phyloP scores from a whole-genome alignment of 164 flowering plant genomes.

The Annona cherimola region DNA sequence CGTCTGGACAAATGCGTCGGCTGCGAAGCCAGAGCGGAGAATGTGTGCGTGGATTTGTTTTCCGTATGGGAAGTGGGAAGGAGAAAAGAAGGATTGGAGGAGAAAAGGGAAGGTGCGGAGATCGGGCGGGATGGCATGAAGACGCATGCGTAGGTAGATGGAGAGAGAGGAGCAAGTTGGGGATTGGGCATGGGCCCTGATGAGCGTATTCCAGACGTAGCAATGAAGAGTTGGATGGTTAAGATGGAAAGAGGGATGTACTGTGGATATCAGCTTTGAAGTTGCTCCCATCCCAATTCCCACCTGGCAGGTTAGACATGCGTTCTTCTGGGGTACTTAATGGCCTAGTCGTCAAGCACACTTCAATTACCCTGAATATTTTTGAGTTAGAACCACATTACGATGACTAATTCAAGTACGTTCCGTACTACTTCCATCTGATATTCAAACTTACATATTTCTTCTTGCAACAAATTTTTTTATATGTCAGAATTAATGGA shows the following conservation, averaged over 20 bases:
- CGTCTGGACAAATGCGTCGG: slow-evolving; percentile 23
- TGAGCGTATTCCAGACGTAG: slow-evolving; percentile 33
- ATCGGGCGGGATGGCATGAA: slow-evolving; percentile 27
- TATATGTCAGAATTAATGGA: no score
- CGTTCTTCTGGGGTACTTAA: background rate
- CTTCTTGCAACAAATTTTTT: no score
- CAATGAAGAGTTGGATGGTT: slow-evolving; percentile 23
- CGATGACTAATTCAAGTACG: no score
- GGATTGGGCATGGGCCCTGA: slow-evolving; percentile 19
- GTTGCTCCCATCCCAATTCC: slow-evolving; percentile 9
- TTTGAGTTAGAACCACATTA: no score
- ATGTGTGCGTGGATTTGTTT: slow-evolving; percentile 18
- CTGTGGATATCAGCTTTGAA: slow-evolving; percentile 17
- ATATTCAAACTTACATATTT: no score
- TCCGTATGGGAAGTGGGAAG: slow-evolving; percentile 19
- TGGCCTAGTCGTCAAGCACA: no score
- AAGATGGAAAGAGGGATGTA: slow-evolving; percentile 27
- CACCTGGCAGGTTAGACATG: background rate
- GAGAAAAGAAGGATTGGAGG: slow-evolving; percentile 24
- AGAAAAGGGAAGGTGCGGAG: slow-evolving; percentile 34
- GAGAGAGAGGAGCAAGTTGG: slow-evolving; percentile 12
- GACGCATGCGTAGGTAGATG: slow-evolving; percentile 28
- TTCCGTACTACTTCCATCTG: no score
- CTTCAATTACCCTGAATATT: no score
- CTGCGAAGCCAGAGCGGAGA: slow-evolving; percentile 14